phyloP scores from a whole-genome alignment of 495 filamentous ascomycete genomes.

The Penicillium bovifimosum region DNA sequence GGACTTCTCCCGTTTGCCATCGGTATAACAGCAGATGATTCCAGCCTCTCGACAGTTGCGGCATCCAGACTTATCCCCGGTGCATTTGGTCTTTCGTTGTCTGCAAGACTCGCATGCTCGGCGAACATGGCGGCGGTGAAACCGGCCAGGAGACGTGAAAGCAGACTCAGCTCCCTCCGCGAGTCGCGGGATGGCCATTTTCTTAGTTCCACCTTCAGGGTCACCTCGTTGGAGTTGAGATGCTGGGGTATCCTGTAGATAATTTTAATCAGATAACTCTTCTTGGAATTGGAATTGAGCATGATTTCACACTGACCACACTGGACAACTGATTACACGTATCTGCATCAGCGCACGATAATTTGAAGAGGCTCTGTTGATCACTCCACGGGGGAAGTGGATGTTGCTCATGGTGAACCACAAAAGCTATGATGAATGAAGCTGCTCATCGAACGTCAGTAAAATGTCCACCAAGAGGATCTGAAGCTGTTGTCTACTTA shows the following conservation, averaged over 20 bases:
- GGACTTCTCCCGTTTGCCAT: conserved; percentile 53
- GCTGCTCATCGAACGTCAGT: background rate
- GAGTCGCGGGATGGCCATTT: conserved; percentile 41
- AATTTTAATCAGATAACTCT: background rate
- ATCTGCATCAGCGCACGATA: conserved; percentile 28
- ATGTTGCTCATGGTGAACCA: conserved; percentile 24
- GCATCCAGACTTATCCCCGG: conserved; percentile 50
- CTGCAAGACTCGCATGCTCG: conserved; percentile 47
- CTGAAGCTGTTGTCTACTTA: background rate
- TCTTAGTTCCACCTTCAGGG: conserved; percentile 21
- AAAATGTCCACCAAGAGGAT: background rate
- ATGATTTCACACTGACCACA: conserved; percentile 20
- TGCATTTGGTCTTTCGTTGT: conserved; percentile 54
- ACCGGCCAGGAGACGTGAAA: conserved; percentile 32
- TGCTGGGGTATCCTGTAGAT: conserved; percentile 20
- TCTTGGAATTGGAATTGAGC: background rate
- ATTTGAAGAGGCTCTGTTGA: conserved; percentile 27
- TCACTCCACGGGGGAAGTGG: conserved; percentile 26
- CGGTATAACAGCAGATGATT: conserved; percentile 48
- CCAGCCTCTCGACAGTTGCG: conserved; percentile 49
- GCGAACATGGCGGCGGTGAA: conserved; percentile 40
- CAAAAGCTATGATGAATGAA: background rate
- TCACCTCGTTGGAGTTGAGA: conserved; percentile 17
- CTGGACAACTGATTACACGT: conserved; percentile 25
- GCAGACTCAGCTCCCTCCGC: conserved; percentile 37